Base-by-base conservation (phyloP, 177 flowering plant species). In the Tripterygium wilfordii region DNA sequence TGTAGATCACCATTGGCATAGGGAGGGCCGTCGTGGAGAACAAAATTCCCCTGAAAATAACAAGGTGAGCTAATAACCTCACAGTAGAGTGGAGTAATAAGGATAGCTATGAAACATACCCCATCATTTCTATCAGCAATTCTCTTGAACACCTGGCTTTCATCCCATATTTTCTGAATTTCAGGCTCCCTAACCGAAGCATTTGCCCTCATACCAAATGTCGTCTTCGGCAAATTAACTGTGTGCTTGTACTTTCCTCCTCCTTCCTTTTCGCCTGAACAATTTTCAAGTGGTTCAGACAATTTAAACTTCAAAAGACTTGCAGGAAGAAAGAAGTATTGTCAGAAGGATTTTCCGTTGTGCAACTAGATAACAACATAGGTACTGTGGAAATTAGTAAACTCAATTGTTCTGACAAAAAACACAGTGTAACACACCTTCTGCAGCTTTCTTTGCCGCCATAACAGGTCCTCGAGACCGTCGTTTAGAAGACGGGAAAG, bases 21-120 rank as follows among this genome's bases (percentile, higher is more conserved):
- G 20, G 99, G 99, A 42, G 99, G 99, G 15, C 99, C 99, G 71
- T 94, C 99, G 63, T 94, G 99, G 57, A 92, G 88, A 60, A 81
- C 61, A 60, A 92, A 92, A 48, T 51, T 76, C 55, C 62, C 88
- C 98, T 92, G 74, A 38, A 38, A 16, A 54, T 42, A 36, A 31
- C 42, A 47, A 37, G 21, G 42, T 74, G 53, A 79, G 59, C 45
- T 8, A 56, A 37, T 45, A 60, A 33, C 17, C 25, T 28, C 14
- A 18, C 22, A 29, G n/a, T 21, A 37, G 10, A 17, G 25, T 39
- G 32, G 18, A 50, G 14, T 40, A 47, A 10, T 12, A 29, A 17
- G 44, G 14, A 10, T 30, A 56, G 48, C 24, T 12, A 28, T 1
- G 38, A 41, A 58, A 72, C 82, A 50, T 43, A 92, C 98, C 85